Base-by-base conservation (phyloP, 495 filamentous ascomycete species). In the Amphirosellinia nigrospora region DNA sequence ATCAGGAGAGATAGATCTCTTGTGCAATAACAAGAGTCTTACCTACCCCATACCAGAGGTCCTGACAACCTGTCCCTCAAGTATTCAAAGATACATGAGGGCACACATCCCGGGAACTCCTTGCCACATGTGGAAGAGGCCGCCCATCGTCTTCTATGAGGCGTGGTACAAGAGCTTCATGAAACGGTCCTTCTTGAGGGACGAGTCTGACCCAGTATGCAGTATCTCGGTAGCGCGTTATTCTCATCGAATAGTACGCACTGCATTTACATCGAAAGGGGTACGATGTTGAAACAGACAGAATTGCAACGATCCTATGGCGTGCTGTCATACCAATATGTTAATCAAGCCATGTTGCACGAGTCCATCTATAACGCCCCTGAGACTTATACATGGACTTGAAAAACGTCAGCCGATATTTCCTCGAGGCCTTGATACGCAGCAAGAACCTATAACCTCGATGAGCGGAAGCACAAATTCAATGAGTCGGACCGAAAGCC, bases 131-230 rank as follows among this genome's bases (percentile, higher is more conserved):
- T 9, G 36, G 30, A 58, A 36, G 16, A 13, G 30, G 28, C 7
- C 10, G 26, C 28, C 36, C n/a, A 16, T 60, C 34, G 15, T 23
- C 34, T 60, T 38, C 30, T 21, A 26, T 60, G 58, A 60, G n/a
- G 41, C 36, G 58, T 60, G 7, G 21, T 34, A 60, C 58, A 60
- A 60, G 34, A 11, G 58, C 8, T 53, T 15, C 21, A 39, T 60
- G 8, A 60, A 41, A 60, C 34, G 30, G 32, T 4, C 55, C 55
- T 58, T 58, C 30, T 34, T 3, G 55, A 34, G n/a, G 11, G n/a
- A 36, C 19, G 32, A 13, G 16, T 6, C 52, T 56, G 15, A 32
- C 11, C 53, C 19, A 19, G 4, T 34, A 56, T 2, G n/a, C 8
- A 26, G 19, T 4, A 60, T 21, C 9, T 60, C 3, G 36, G 16